These are phyloP conservation scores for Drechslerella coelobrocha DNA, from an alignment of 2,329 filamentous ascomycete species.

Conservation along the genomic window DNA sequence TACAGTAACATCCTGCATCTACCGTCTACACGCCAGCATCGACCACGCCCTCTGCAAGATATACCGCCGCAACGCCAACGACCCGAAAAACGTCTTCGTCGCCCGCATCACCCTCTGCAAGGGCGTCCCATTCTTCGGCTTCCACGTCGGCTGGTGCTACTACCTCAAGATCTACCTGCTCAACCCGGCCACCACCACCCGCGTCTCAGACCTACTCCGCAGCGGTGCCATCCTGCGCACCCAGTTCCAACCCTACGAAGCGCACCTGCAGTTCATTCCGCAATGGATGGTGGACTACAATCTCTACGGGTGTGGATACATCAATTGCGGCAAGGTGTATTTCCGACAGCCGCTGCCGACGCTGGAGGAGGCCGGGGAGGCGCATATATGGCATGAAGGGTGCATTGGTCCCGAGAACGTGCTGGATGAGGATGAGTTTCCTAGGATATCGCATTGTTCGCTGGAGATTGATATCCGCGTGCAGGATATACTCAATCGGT, in stretches of 20 bases:
- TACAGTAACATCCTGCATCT: slow-evolving; percentile 77
- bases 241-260: slow-evolving; percentile 89
- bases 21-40: slow-evolving; percentile 80
- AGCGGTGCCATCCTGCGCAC: slow-evolving; percentile 86
- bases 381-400: slow-evolving; percentile 79
- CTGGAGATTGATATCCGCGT: slow-evolving; percentile 90
- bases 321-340: slow-evolving; percentile 72
- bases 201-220: slow-evolving; percentile 82
- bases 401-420: slow-evolving; percentile 70
- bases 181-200: slow-evolving; percentile 84
- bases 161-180: slow-evolving; percentile 95
- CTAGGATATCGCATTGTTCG: slow-evolving; percentile 83
- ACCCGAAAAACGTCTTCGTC: slow-evolving; percentile 6
- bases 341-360: slow-evolving; percentile 80
- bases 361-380: slow-evolving; percentile 67
- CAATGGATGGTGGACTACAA: slow-evolving; percentile 99
- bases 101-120: slow-evolving; percentile 85
- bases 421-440: slow-evolving; percentile 69
- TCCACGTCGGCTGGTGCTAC: slow-evolving; percentile 86
- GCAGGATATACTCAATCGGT: slow-evolving; percentile 84
- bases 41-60: slow-evolving; percentile 87
- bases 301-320: slow-evolving; percentile 88
- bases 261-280: slow-evolving; percentile 86
- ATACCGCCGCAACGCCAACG: slow-evolving; percentile 69
- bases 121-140: slow-evolving; percentile 93